Evolutionary conservation across 192 early-diverging fungal species (phyloP).

Genomic region (Gonapodya prolifera): DNA sequence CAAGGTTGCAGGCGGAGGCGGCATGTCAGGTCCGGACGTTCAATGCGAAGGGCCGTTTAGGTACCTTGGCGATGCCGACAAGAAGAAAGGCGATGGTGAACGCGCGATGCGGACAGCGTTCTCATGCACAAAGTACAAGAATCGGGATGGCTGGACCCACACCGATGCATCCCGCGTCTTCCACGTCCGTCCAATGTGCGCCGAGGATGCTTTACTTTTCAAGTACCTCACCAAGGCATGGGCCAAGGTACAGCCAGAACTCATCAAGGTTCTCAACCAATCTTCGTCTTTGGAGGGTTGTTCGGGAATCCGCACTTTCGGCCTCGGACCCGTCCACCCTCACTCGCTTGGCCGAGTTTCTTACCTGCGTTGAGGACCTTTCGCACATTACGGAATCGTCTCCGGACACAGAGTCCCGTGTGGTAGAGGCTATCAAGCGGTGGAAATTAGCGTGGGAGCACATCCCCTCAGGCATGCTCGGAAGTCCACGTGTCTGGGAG

Average conservation of each 20-base stretch:
- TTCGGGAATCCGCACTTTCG: background rate
- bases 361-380: background rate
- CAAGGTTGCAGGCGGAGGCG: background rate
- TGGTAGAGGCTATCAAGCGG: constrained; percentile 4
- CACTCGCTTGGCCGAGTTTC: background rate
- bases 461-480: constrained; percentile 9
- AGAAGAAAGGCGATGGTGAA: background rate
- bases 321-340: background rate
- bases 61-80: constrained; percentile 5
- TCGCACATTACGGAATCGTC: background rate
- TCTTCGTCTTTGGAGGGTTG: background rate
- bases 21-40: background rate
- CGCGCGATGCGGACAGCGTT: constrained; percentile 8
- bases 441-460: constrained; percentile 16
- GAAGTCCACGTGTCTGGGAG: constrained; percentile 8
- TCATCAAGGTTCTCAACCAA: background rate
- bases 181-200: constrained; percentile 6
- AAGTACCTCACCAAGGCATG: background rate
- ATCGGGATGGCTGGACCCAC: constrained; percentile 20
- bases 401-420: background rate
- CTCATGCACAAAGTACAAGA: constrained; percentile 18
- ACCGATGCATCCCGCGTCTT: constrained; percentile 9
- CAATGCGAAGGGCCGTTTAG: constrained; percentile 8
- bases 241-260: background rate
- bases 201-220: background rate